Evolutionary conservation across 148 eudicot species (phyloP), one percentile per base, ranked within the genome.

Genomic region (Amaranthus cruentus): DNA sequence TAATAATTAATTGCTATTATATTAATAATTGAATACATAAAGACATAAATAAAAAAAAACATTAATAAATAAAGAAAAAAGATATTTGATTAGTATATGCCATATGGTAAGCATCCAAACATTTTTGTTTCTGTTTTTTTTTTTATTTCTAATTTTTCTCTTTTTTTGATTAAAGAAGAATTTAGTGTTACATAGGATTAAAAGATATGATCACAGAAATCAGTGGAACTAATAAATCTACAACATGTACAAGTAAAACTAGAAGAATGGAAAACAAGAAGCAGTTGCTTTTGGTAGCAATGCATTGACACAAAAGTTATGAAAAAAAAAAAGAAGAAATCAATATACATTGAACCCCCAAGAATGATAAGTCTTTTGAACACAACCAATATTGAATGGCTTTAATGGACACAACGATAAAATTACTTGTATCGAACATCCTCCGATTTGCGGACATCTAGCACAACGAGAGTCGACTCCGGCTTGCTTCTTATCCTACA

Each of bases 241-340:
- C 86, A 87, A 62, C 81, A 89, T 89, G 77, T 87, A 89, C 93
- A 88, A 13, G 83, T 82, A 83, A 81, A 86, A 68, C 84, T 82
- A 82, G 80, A 78, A 71, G 84, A 72, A 78, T 81, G 76, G 79
- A 81, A 69, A 78, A 50, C 69, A 70, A 70, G 84, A 68, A 75
- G 82, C 79, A 75, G 53, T 75, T 65, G 60, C 51, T 77, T 28
- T 71, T 47, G 72, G 82, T 80, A 83, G 73, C 78, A 73, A 73
- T 76, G 77, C 38, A 28, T 28, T 28, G 38, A 72, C 65, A 69
- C 67, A 60, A 18, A 77, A 54, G 43, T 28, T 28, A 59, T 51
- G 58, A 44, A 71, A 56, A 47, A 66, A 68, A 58, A 59, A 10
- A 59, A 14, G 8, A 68, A 66, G 69, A 55, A 58, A 73, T 28